These are phyloP conservation scores for Botrytis aclada DNA, from an alignment of 2,329 filamentous ascomycete species.

Conservation along the genomic window DNA sequence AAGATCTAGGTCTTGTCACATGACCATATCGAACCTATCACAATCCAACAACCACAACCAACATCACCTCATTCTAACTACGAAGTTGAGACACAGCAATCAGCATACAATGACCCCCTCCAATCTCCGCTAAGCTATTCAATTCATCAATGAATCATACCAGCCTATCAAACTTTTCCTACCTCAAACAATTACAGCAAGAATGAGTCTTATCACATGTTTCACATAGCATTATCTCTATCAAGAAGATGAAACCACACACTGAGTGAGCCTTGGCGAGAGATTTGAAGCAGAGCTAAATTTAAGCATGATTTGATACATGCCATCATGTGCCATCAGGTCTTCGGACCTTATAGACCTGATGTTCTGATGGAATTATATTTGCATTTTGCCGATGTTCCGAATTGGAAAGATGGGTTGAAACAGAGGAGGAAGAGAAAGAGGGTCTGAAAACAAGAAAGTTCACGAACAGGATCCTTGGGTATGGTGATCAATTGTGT, in stretches of 20 bases:
- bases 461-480: neutral
- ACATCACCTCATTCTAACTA: neutral
- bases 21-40: neutral
- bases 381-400: neutral
- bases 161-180: neutral
- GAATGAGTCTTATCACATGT: slow-evolving; percentile 2
- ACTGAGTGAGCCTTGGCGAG: neutral
- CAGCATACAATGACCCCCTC: neutral
- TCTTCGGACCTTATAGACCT: neutral
- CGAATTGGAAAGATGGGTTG: neutral
- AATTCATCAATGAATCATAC: neutral
- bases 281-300: neutral
- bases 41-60: neutral
- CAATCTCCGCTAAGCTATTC: neutral
- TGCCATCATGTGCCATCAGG: neutral
- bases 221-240: neutral
- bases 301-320: neutral
- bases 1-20: neutral
- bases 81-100: neutral
- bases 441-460: neutral
- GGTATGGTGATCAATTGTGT: neutral
- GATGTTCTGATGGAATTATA: neutral
- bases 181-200: neutral
- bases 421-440: neutral
- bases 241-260: neutral